A percentile compares a stretch with the other conserved stretches of the same genome.
Evolutionary conservation across 441 rosid genomes (phyloP).

Genomic region (Sinapis alba): DNA sequence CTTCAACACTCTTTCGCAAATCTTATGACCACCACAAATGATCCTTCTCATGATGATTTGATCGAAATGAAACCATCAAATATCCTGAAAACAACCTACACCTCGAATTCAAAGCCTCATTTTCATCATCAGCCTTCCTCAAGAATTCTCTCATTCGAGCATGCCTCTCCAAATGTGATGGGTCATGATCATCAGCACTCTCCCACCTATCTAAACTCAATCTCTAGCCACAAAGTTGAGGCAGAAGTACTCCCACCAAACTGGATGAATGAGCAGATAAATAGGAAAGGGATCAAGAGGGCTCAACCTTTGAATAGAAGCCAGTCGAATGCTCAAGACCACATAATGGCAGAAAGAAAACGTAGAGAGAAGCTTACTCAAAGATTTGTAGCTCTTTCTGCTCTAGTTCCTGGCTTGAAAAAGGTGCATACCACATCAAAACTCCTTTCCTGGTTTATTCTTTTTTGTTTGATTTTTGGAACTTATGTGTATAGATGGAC

Average conservation of each 20-base stretch:
- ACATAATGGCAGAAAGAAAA: slow-evolving; percentile 84
- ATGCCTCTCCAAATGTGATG: slow-evolving; percentile 1
- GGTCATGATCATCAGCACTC: slow-evolving; percentile 20
- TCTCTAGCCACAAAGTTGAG: slow-evolving; percentile 4
- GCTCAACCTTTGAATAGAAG: slow-evolving; percentile 11
- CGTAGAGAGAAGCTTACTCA: slow-evolving; percentile 87
- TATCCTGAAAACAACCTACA: slow-evolving; percentile 26
- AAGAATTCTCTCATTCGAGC: slow-evolving; percentile 29
- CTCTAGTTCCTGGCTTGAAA: slow-evolving; percentile 80
- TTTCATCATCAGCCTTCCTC: slow-evolving; percentile 24
- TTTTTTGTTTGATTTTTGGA: background rate
- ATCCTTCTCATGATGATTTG: slow-evolving; percentile 29
- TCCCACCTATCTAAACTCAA: slow-evolving; percentile 24
- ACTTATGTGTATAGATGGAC: slow-evolving; percentile 58
- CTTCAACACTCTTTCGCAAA: slow-evolving; percentile 23
- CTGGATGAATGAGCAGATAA: background rate
- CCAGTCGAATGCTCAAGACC: slow-evolving; percentile 53
- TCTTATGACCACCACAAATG: background rate
- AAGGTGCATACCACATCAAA: slow-evolving; percentile 51
- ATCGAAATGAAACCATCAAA: slow-evolving; percentile 28
- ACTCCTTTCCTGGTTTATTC: background rate
- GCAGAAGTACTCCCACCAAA: background rate
- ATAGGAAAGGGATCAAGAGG: slow-evolving; percentile 19
- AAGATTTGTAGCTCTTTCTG: slow-evolving; percentile 78
- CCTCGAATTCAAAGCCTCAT: slow-evolving; percentile 27